Evolutionary conservation across 495 filamentous ascomycete genomes (phyloP).

Genomic region (Penicillium fimorum): DNA sequence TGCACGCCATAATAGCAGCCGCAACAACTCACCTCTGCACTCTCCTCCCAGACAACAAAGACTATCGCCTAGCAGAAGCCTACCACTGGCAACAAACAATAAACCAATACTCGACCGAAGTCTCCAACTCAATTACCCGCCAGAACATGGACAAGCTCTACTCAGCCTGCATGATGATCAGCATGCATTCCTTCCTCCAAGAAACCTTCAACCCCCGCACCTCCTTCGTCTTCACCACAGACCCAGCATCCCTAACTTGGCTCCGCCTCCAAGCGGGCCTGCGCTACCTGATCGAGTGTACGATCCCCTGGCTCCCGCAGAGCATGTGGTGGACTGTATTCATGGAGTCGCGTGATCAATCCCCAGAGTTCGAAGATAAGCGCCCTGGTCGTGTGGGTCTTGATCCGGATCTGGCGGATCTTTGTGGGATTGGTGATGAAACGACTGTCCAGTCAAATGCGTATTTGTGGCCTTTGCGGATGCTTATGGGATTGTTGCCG

Average conservation of each 20-base stretch:
- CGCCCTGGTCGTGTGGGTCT: constrained; percentile 36
- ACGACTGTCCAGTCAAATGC: constrained; percentile 40
- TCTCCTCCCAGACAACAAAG: constrained; percentile 25
- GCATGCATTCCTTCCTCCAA: constrained; percentile 37
- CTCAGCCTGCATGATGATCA: constrained; percentile 43
- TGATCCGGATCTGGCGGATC: constrained; percentile 34
- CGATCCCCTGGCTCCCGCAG: constrained; percentile 28
- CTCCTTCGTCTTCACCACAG: constrained; percentile 43
- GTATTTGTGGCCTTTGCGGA: constrained; percentile 39
- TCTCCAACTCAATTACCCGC: constrained; percentile 26
- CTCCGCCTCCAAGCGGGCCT: constrained; percentile 42
- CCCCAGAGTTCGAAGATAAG: constrained; percentile 29
- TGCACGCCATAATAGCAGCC: constrained; percentile 46
- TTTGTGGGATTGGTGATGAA: constrained; percentile 39
- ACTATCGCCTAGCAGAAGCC: constrained; percentile 38
- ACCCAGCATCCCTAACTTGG: constrained; percentile 42
- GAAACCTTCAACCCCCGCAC: constrained; percentile 36
- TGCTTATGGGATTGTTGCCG: constrained; percentile 33
- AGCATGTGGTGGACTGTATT: constrained; percentile 45
- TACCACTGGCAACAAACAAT: constrained; percentile 47
- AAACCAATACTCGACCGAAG: constrained; percentile 36
- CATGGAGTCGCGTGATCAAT: constrained; percentile 25
- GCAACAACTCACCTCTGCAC: constrained; percentile 42
- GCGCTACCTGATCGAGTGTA: constrained; percentile 35
- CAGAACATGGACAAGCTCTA: constrained; percentile 47